Evolutionary conservation across 2,329 filamentous ascomycete species (phyloP).

Genomic region (Stylonectria norvegica): DNA sequence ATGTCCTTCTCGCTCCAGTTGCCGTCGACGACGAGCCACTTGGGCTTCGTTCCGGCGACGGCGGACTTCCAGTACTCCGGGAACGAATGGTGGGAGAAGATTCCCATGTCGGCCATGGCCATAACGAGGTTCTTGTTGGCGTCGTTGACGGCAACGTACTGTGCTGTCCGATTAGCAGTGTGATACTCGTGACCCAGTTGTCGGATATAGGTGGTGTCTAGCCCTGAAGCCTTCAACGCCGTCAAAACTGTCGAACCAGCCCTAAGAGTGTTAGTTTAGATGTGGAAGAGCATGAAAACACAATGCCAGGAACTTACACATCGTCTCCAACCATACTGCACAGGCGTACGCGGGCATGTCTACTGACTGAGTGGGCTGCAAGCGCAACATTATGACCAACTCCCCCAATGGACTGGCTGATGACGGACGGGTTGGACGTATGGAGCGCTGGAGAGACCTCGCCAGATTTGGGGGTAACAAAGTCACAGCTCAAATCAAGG

Average conservation of each 20-base stretch:
- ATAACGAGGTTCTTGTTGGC: constrained; percentile 77
- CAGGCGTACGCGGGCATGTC: constrained; percentile 60
- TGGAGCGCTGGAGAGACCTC: constrained; percentile 52
- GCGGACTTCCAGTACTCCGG: constrained; percentile 58
- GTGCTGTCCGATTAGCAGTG: constrained; percentile 67
- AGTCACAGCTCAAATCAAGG: constrained; percentile 84
- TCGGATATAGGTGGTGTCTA: constrained; percentile 63
- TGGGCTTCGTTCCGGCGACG: constrained; percentile 55
- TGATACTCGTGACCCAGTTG: constrained; percentile 47
- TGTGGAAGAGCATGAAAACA: no score
- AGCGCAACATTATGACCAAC: constrained; percentile 90
- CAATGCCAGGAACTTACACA: constrained; percentile 48
- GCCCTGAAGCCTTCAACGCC: constrained; percentile 59
- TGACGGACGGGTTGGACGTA: constrained; percentile 82
- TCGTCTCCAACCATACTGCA: constrained; percentile 83
- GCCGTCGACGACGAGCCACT: constrained; percentile 79
- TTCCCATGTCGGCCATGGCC: constrained; percentile 94
- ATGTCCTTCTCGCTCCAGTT: constrained; percentile 75
- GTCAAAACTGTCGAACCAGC: constrained; percentile 71
- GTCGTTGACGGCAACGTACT: constrained; percentile 90
- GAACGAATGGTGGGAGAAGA: constrained; percentile 61
- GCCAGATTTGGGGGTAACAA: constrained; percentile 33
- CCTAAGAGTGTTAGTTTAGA: constrained; percentile 33
- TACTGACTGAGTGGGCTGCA: constrained; percentile 68
- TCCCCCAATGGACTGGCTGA: constrained; percentile 81